Percentiles rank a stretch among this genome's conserved stretches.
These are phyloP conservation scores for Tuctoria greenei DNA, from an alignment of 176 grass and related monocot genomes.

Conservation along the genomic window DNA sequence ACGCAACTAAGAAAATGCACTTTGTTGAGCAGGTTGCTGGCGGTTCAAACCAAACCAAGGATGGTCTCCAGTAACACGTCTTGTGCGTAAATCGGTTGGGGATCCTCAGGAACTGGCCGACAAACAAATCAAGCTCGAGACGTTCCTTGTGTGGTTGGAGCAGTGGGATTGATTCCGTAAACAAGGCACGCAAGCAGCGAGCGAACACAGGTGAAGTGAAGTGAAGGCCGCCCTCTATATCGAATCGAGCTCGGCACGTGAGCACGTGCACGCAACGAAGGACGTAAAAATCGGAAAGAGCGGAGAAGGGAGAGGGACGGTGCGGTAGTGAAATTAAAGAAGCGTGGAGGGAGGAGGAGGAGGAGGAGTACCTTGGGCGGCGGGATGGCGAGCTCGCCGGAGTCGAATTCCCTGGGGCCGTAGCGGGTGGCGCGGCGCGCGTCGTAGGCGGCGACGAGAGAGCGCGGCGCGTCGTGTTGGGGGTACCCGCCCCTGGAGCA, in stretches of 20 bases:
- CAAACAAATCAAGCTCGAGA: background rate
- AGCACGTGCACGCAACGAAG: background rate
- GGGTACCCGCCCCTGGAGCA: conserved; percentile 34
- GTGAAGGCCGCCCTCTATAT: background rate
- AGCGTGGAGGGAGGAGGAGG: too few species aligned
- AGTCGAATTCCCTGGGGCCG: conserved; percentile 45
- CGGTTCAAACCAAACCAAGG: background rate
- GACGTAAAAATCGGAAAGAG: background rate
- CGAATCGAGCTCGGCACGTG: background rate
- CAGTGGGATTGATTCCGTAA: background rate
- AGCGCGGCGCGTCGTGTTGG: background rate
- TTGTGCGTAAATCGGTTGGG: background rate
- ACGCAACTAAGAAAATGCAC: background rate
- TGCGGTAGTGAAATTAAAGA: background rate
- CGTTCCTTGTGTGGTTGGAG: background rate
- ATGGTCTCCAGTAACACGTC: background rate
- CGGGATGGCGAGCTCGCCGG: conserved; percentile 61
- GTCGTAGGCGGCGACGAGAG: conserved; percentile 34
- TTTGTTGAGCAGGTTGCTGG: background rate
- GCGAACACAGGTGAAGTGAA: too few species aligned
- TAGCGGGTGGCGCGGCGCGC: conserved; percentile 28
- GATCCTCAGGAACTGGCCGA: background rate
- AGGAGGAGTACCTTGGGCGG: conserved; percentile 44
- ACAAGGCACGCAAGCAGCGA: background rate
- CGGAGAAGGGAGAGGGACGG: background rate